These are phyloP conservation scores for Intubia oerlemansii DNA, from an alignment of 2,329 filamentous ascomycete genomes.

Conservation along the genomic window DNA sequence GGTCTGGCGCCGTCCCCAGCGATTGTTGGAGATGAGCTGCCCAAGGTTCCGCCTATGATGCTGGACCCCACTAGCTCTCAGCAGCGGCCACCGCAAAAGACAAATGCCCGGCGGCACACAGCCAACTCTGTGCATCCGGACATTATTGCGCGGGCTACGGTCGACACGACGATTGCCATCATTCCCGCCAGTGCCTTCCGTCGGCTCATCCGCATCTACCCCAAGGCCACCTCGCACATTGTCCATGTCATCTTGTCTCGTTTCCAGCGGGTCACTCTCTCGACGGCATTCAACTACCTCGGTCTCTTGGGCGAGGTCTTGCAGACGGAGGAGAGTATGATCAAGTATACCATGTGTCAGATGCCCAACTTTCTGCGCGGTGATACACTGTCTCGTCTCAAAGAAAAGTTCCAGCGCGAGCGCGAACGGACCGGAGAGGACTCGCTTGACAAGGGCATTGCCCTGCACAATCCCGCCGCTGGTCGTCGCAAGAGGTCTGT, in stretches of 20 bases:
- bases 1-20: too few species aligned
- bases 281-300: constrained; percentile 85
- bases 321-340: constrained; percentile 82
- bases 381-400: constrained; percentile 59
- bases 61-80: constrained; percentile 33
- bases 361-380: constrained; percentile 80
- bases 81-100: constrained; percentile 16
- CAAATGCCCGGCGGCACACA: constrained; percentile 21
- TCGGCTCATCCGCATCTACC: constrained; percentile 79
- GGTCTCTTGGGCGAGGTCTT: constrained; percentile 82
- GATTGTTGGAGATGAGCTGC: constrained; percentile 16
- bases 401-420: constrained; percentile 80
- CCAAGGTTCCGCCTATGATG: constrained; percentile 54
- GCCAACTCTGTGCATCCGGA: constrained; percentile 81
- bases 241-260: constrained; percentile 93
- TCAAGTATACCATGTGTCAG: constrained; percentile 78
- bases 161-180: constrained; percentile 94
- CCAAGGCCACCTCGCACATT: constrained; percentile 90
- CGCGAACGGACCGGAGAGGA: constrained; percentile 62
- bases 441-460: constrained; percentile 79
- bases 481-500: constrained; percentile 50
- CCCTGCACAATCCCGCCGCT: constrained; percentile 60
- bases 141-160: constrained; percentile 85
- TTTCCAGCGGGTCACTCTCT: constrained; percentile 81
- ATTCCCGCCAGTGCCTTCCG: constrained; percentile 94